Evolutionary conservation across 2,329 filamentous ascomycete species (phyloP), one percentile per base, ranked within the genome.

Genomic region (Chrysoporthe deuterocubensis): DNA sequence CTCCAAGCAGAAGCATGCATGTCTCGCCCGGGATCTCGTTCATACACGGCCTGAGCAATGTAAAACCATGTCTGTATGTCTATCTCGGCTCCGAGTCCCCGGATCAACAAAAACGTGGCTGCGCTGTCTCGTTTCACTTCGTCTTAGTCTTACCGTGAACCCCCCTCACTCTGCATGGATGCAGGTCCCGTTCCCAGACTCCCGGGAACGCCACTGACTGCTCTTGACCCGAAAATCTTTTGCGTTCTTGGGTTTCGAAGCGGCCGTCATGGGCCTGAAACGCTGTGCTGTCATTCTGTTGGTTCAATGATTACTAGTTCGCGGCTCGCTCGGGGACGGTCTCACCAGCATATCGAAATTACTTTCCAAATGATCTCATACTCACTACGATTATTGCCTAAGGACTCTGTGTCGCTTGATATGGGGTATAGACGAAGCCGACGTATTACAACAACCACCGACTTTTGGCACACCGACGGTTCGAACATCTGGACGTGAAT

Each of bases 1-100:
- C 60, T 11, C 60, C 32, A 16, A 18, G 18, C 16, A 37, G 52
- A 56, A 16, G 16, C 44, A 62, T 62, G 60, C 60, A 62, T 62
- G 60, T 62, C 44, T 62, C 60, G 54, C 54, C 46, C 37, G 57
- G 11, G 13, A 60, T 60, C 18, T 60, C 26, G 13, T 40, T n/a
- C 21, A 37, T 18, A 44, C 4, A 26, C 16, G 21, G 6, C 21
- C 21, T 14, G 14, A 13, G 4, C 8, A 50, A 50, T 54, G n/a
- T n/a, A 9, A 52, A 9, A 2, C 14, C 21, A 44, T 32, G 44
- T 44, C 32, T 32, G 42, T 46, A 32, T 40, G 37, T 40, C 37
- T 40, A 6, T 40, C 37, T 40, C 37, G 4, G 18, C 40, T 14
- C 59, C 21, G 59, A 42, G 26, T 61, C n/a, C 37, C 59, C 26